Percentiles rank a stretch among this genome's conserved stretches.
Evolutionary conservation across 495 filamentous ascomycete genomes (phyloP).

Genomic region (Trichoderma asperelloides): DNA sequence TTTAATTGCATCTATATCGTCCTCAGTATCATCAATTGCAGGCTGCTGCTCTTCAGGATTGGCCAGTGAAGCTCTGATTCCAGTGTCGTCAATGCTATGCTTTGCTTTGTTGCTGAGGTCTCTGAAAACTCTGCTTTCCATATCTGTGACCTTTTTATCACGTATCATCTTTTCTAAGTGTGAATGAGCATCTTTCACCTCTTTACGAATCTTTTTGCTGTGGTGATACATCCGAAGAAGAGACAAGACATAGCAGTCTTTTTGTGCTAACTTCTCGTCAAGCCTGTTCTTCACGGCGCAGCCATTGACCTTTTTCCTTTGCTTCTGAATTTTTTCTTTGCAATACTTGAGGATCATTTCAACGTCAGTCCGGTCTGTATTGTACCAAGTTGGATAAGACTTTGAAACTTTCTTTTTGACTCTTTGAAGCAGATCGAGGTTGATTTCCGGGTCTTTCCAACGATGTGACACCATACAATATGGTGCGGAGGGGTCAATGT

Average conservation of each 20-base stretch:
- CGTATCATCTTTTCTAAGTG: not conserved
- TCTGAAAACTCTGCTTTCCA: not conserved
- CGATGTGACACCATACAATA: constrained; percentile 42
- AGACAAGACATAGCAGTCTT: not conserved
- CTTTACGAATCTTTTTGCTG: not conserved
- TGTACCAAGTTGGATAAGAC: not conserved
- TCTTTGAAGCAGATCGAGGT: constrained; percentile 24
- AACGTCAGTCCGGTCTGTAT: constrained; percentile 2
- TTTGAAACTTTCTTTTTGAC: not conserved
- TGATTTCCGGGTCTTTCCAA: constrained; percentile 37
- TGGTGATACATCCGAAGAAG: not conserved
- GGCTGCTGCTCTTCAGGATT: not conserved
- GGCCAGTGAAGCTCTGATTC: not conserved
- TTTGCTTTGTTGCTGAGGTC: constrained; percentile 7
- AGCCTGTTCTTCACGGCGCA: not conserved
- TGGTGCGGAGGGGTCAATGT: constrained; percentile 18
- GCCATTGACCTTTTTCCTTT: not conserved
- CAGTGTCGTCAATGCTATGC: not conserved
- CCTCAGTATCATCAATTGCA: not conserved
- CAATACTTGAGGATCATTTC: not conserved
- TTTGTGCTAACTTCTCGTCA: not conserved
- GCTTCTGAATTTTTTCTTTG: not conserved
- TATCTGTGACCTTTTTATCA: not conserved
- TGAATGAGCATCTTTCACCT: not conserved
- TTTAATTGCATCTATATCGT: not conserved